A percentile compares a stretch with the other conserved stretches of the same genome.
phyloP scores from a whole-genome alignment of 2,329 filamentous ascomycete species.

The Ambrosiella cleistominuta region DNA sequence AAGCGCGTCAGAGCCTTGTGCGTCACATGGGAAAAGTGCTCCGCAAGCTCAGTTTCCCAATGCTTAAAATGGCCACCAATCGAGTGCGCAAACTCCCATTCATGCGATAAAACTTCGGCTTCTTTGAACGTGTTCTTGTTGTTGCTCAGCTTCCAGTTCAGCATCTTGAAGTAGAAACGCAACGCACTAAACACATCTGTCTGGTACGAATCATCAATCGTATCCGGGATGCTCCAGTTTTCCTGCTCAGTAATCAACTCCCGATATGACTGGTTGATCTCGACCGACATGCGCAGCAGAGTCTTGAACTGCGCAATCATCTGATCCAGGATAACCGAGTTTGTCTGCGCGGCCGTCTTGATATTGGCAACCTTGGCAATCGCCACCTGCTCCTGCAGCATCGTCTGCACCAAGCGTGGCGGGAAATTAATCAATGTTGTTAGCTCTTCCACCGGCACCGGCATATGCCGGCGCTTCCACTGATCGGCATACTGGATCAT shows the following conservation, averaged over 20 bases:
- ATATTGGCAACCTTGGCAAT: conserved; percentile 77
- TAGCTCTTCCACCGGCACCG: conserved; percentile 90
- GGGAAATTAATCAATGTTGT: conserved; percentile 95
- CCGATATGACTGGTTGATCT: conserved; percentile 80
- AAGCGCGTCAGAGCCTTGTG: conserved; percentile 81
- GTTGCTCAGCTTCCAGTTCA: conserved; percentile 92
- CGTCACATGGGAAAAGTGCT: conserved; percentile 89
- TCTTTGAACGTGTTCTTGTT: conserved; percentile 99
- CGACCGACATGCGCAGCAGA: conserved; percentile 73
- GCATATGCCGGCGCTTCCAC: conserved; percentile 77
- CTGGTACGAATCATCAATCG: conserved; percentile 93
- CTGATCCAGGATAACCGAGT: conserved; percentile 85
- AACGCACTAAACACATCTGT: conserved; percentile 78
- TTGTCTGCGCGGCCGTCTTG: conserved; percentile 85
- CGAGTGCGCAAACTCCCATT: conserved; percentile 94
- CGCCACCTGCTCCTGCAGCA: conserved; percentile 76
- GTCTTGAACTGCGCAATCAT: conserved; percentile 97
- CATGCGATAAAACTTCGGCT: conserved; percentile 87
- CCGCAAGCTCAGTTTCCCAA: conserved; percentile 89
- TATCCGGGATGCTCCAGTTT: conserved; percentile 89
- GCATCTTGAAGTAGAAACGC: conserved; percentile 96
- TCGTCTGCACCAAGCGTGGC: conserved; percentile 85
- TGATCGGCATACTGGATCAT: conserved; percentile 70
- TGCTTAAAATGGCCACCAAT: conserved; percentile 82
- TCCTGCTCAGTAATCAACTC: conserved; percentile 70